phyloP scores from a whole-genome alignment of 139 green algal species.

The Spirogloea muscicola region DNA sequence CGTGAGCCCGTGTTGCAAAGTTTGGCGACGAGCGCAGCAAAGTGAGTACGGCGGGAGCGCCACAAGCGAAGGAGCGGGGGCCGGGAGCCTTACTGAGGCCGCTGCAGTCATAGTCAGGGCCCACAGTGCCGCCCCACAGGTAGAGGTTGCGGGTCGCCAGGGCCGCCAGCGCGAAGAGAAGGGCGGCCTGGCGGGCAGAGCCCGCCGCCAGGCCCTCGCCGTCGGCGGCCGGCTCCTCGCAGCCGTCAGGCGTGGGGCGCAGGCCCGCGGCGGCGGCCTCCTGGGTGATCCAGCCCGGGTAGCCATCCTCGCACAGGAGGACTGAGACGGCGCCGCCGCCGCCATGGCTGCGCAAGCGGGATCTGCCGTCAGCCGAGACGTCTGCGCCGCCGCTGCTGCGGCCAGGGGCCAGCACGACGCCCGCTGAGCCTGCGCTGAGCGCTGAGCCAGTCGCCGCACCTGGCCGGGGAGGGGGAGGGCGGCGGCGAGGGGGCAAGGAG shows the following conservation, averaged over 20 bases:
- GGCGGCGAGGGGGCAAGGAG: not conserved
- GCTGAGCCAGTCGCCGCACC: too few species aligned
- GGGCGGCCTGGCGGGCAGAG: not conserved
- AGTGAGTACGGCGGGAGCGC: not conserved
- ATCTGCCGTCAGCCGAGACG: too few species aligned
- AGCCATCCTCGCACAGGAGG: constrained; percentile 21
- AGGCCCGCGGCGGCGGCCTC: not conserved
- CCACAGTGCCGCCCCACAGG: constrained; percentile 38
- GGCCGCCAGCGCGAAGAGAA: constrained; percentile 14
- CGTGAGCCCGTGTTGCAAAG: not conserved
- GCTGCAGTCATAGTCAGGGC: constrained; percentile 45
- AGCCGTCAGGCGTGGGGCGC: not conserved
- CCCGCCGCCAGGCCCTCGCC: not conserved
- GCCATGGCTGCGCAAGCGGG: not conserved
- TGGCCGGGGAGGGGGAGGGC: too few species aligned
- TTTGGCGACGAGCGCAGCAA: not conserved
- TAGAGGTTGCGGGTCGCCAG: constrained; percentile 14
- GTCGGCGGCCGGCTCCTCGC: not conserved
- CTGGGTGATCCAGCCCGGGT: constrained; percentile 18
- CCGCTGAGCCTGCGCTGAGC: too few species aligned
- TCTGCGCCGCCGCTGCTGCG: too few species aligned
- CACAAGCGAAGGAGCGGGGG: not conserved
- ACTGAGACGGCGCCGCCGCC: not conserved
- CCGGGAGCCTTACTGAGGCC: constrained; percentile 6
- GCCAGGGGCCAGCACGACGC: too few species aligned